Evolutionary conservation across 1,139 yeast genomes (phyloP).

Genomic region (Diutina siamensis): DNA sequence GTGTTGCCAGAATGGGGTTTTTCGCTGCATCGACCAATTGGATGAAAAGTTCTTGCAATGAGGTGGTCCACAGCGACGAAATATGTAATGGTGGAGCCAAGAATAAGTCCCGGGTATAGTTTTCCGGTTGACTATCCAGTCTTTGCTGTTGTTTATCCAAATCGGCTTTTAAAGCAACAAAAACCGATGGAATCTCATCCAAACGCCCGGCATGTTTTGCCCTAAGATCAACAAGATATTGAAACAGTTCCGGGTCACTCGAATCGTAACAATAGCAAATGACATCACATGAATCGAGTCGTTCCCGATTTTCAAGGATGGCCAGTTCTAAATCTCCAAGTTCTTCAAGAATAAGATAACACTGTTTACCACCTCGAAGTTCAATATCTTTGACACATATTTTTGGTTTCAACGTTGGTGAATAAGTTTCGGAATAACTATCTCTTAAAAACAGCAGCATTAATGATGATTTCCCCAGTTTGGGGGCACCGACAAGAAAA

Average conservation of each 20-base stretch:
- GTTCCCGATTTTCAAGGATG: slow-evolving; percentile 55
- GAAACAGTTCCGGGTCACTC: slow-evolving; percentile 90
- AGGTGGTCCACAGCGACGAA: slow-evolving; percentile 81
- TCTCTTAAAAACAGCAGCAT: slow-evolving; percentile 74
- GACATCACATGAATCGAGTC: slow-evolving; percentile 82
- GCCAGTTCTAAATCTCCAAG: slow-evolving; percentile 82
- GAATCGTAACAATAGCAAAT: slow-evolving; percentile 86
- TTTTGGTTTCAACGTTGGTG: slow-evolving; percentile 74
- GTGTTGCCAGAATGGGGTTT: slow-evolving; percentile 67
- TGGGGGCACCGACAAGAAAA: slow-evolving; percentile 72
- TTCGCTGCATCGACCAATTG: slow-evolving; percentile 86
- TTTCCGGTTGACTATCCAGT: slow-evolving; percentile 77
- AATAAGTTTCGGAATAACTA: slow-evolving; percentile 55
- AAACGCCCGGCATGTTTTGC: slow-evolving; percentile 42
- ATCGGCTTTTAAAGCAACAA: slow-evolving; percentile 90
- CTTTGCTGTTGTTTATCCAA: slow-evolving; percentile 91
- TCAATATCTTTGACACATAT: slow-evolving; percentile 92
- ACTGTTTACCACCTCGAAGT: slow-evolving; percentile 88
- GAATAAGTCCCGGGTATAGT: slow-evolving; percentile 54
- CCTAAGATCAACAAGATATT: slow-evolving; percentile 62
- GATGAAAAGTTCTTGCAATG: slow-evolving; percentile 73
- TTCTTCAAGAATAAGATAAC: slow-evolving; percentile 82
- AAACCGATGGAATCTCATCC: slow-evolving; percentile 68
- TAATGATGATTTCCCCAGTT: slow-evolving; percentile 77
- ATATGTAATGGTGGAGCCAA: slow-evolving; percentile 70